Base-by-base conservation (phyloP, 208 protist genomes). In the Leishmania aethiopica region DNA sequence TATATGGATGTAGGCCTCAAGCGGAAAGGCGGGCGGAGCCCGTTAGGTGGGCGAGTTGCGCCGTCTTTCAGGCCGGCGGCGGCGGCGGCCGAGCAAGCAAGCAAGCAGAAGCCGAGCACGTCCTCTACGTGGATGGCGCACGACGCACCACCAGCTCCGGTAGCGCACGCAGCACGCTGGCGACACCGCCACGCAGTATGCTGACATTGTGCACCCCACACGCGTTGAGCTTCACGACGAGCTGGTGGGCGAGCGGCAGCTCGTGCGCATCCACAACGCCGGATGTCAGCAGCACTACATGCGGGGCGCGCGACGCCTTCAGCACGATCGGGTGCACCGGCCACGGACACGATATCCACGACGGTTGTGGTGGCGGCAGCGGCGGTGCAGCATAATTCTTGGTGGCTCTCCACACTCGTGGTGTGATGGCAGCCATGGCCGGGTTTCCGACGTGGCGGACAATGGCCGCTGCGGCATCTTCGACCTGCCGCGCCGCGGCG, bases 141-240 rank as follows among this genome's bases (percentile, higher is more conserved):
- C 86, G 80, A 35, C 69, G 78, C 72, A 93, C 79, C 32, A 96
- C 62, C 17, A 96, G 74, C 74, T 91, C 69, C 3, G 90, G 86
- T 45, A 88, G 86, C 73, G 88, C 79, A 28, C 17, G 17, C 62
- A 79, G 86, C 3, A 96, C 55, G 55, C 79, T 60, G 75, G 80
- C 83, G 73, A 94, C 81, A 5, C 92, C 92, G 62, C 92, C 92
- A 51, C 85, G 80, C 77, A 96, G 76, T 69, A 96, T 84, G 37
- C 90, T 92, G 7, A 94, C 88, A 82, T 93, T 87, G 51, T 89
- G 92, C 55, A 92, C 86, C 15, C 90, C 90, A 75, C 76, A 92
- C 32, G 80, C 82, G 28, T 80, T 85, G 37, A 96, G 79, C 79
- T 92, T 85, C 62, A 87, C 76, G 2, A 82, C 89, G n/a, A 96